Conservation (phyloP, 495 filamentous ascomycete species). For the Neurospora intermedia region DNA sequence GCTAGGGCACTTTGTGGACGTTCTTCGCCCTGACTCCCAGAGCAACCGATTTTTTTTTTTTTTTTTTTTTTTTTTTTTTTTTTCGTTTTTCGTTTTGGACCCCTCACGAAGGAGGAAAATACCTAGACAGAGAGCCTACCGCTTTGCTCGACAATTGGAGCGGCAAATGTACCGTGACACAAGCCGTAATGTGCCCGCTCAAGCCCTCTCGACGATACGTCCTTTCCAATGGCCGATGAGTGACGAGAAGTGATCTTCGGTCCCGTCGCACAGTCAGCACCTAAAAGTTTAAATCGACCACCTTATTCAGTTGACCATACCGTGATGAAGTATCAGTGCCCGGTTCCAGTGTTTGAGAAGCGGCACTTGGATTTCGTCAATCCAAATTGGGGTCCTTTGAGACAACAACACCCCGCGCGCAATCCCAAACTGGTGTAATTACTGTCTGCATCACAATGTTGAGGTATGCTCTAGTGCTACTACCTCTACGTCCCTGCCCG, state of each 20-base stretch:
- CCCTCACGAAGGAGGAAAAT: too few species aligned
- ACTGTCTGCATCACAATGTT: background rate
- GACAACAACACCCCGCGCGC: background rate
- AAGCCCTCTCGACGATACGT: background rate
- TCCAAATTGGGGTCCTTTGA: background rate
- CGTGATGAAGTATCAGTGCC: background rate
- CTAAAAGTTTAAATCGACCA: background rate
- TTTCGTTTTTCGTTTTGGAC: too few species aligned
- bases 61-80: too few species aligned
- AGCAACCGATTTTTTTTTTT: background rate
- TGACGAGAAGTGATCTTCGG: background rate
- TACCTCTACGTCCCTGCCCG: background rate
- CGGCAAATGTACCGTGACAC: background rate
- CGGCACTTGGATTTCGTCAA: background rate
- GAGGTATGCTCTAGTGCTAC: background rate
- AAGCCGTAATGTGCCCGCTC: background rate
- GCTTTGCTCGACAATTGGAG: background rate
- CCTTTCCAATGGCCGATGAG: background rate
- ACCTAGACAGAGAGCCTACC: background rate
- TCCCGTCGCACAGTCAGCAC: background rate
- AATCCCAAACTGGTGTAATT: background rate
- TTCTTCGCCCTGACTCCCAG: background rate
- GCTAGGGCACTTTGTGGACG: background rate
- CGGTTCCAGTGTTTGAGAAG: background rate
- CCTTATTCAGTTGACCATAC: too few species aligned